Evolutionary conservation across 306 rosid species (phyloP).

Genomic region (Sicyos baderoa): DNA sequence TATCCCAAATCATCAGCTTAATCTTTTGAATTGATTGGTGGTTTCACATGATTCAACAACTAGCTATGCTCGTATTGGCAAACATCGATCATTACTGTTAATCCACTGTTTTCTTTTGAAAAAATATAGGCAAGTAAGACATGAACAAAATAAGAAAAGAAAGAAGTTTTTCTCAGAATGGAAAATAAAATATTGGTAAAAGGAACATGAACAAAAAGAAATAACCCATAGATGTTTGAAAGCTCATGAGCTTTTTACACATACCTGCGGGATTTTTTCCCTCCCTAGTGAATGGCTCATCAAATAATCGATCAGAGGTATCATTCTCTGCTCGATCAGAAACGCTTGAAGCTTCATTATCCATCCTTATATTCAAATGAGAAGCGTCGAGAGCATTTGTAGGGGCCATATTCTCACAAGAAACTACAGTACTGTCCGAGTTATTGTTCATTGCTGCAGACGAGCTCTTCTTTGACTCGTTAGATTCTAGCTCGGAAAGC

Average conservation of each 20-base stretch:
- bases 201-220: constrained; percentile 13
- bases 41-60: too few species aligned
- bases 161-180: not conserved
- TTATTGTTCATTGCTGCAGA: constrained; percentile 25
- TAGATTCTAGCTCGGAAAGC: constrained; percentile 43
- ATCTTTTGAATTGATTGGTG: too few species aligned
- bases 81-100: not conserved
- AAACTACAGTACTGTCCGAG: constrained; percentile 36
- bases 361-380: constrained; percentile 28
- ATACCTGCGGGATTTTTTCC: constrained; percentile 53
- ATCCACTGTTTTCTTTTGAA: not conserved
- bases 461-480: constrained; percentile 40
- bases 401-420: constrained; percentile 51
- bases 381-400: constrained; percentile 43
- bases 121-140: too few species aligned
- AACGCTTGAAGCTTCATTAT: constrained; percentile 35
- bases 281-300: too few species aligned
- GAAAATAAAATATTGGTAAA: not conserved
- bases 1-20: too few species aligned
- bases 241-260: constrained; percentile 13
- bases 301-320: too few species aligned
- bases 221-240: not conserved
- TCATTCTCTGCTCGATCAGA: constrained; percentile 46
- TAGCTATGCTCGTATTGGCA: not conserved
- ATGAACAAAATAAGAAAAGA: too few species aligned